These are phyloP conservation scores for Alternaria gansuensis DNA, from an alignment of 2,329 filamentous ascomycete species.

Conservation along the genomic window DNA sequence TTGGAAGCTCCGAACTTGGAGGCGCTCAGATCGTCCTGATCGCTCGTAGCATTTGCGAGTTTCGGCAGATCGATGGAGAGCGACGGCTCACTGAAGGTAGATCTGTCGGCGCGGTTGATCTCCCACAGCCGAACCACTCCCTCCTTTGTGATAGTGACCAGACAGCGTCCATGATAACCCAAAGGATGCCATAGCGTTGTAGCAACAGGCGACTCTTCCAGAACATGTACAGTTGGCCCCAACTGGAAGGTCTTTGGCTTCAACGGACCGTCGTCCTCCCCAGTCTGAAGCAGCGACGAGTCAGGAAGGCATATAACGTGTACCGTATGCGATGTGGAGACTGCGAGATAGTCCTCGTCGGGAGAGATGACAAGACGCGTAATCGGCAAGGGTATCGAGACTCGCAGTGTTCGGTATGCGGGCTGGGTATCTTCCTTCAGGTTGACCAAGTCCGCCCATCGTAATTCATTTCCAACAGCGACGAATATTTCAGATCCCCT, in stretches of 20 bases:
- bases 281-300: conserved; percentile 74
- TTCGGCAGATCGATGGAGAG: conserved; percentile 89
- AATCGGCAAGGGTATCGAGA: conserved; percentile 81
- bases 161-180: conserved; percentile 78
- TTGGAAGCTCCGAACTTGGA: conserved; percentile 77
- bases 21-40: conserved; percentile 84
- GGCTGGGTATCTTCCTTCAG: conserved; percentile 68
- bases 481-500: conserved; percentile 89
- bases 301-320: conserved; percentile 89
- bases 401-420: conserved; percentile 66
- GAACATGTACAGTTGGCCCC: conserved; percentile 91
- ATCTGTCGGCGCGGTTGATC: conserved; percentile 80
- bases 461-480: conserved; percentile 85
- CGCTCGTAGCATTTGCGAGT: conserved; percentile 81
- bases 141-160: conserved; percentile 89
- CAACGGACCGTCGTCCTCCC: conserved; percentile 70
- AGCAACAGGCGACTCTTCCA: conserved; percentile 80
- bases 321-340: conserved; percentile 86
- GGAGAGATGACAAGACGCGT: conserved; percentile 86
- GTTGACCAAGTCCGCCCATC: conserved; percentile 85
- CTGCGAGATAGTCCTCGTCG: conserved; percentile 80
- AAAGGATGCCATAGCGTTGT: conserved; percentile 93
- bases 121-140: conserved; percentile 93
- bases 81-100: conserved; percentile 84
- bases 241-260: conserved; percentile 88